Conservation (phyloP, 2,329 filamentous ascomycete genomes). For the Fusarium anguioides region DNA sequence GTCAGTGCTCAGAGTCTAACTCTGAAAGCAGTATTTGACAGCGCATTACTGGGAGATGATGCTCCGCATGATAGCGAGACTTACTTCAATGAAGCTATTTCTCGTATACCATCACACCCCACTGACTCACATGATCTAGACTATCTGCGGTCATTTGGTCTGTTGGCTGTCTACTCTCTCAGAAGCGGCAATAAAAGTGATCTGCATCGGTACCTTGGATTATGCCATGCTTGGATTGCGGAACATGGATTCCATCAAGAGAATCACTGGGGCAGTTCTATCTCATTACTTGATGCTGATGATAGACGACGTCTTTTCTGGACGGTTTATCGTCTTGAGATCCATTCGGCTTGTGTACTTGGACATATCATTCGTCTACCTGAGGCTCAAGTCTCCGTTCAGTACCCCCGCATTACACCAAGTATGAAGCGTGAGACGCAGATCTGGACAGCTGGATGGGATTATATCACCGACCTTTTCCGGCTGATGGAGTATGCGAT, state of each 20-base stretch:
- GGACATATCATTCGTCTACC: neutral
- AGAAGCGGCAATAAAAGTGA: neutral
- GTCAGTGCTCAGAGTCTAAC: slow-evolving; percentile 1
- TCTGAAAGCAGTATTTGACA: slow-evolving; percentile 1
- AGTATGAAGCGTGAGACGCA: slow-evolving; percentile 1
- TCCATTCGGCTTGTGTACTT: neutral
- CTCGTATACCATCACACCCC: neutral
- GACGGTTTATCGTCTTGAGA: neutral
- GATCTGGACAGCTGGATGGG: neutral
- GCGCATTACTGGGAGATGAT: neutral
- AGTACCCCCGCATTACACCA: neutral
- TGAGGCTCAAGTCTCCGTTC: rapidly evolving
- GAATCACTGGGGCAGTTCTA: neutral
- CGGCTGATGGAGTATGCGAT: slow-evolving; percentile 1
- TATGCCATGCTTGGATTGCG: neutral
- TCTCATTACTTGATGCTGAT: neutral
- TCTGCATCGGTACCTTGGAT: neutral
- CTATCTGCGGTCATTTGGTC: neutral
- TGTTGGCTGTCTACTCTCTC: neutral
- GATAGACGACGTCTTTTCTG: neutral
- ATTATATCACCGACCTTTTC: neutral
- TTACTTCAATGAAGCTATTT: neutral
- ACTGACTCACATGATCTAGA: neutral
- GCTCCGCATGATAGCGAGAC: neutral
- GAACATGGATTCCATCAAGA: neutral